Evolutionary conservation across 2,329 filamentous ascomycete genomes (phyloP), one percentile per base, ranked within the genome.

Genomic region (Thermothelomyces thermophilus): DNA sequence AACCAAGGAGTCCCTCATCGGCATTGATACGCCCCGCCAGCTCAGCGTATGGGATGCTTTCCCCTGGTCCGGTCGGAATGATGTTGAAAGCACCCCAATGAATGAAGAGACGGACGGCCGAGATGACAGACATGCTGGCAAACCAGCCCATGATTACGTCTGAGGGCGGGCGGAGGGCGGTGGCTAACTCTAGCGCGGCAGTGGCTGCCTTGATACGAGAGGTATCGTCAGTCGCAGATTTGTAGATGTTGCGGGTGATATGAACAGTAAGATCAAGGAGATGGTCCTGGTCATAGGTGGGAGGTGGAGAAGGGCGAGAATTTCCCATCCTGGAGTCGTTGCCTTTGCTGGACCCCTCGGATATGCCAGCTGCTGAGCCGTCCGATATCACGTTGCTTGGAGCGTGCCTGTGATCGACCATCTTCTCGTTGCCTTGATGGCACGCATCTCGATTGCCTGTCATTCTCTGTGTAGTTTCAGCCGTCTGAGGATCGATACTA

Each of bases 1-100:
- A 24, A 57, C 51, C 19, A 9, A 60, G 26, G 20, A 62, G 47
- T 3, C 49, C 54, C 19, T 50, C 53, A 9, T 61, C 55, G 5
- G 54, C 53, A 6, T 55, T 35, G 0, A 58, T 39, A 16, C 37
- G 51, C 6, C 7, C 24, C 0, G 60, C 58, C 13, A 63, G 48
- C 6, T 56, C 53, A 8, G 46, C 19, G 7, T 59, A 59, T 7
- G 57, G 55, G 22, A 61, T 58, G 13, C 48, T 41, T 14, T 49
- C 42, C 8, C 34, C 46, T 20, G 35, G 42, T 14, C 42, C 52
- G 3, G 53, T 9, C 0, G 61, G 60, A 14, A 63, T 57, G 7
- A 44, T 34, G 17, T 62, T 57, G 19, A 63, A 62, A 1, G 47
- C 58, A 3, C 53, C 48, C 61, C 61, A 63, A 30, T 59, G 52